Evolutionary conservation across 331 rosid species (phyloP).

Genomic region (Arachis monticola): DNA sequence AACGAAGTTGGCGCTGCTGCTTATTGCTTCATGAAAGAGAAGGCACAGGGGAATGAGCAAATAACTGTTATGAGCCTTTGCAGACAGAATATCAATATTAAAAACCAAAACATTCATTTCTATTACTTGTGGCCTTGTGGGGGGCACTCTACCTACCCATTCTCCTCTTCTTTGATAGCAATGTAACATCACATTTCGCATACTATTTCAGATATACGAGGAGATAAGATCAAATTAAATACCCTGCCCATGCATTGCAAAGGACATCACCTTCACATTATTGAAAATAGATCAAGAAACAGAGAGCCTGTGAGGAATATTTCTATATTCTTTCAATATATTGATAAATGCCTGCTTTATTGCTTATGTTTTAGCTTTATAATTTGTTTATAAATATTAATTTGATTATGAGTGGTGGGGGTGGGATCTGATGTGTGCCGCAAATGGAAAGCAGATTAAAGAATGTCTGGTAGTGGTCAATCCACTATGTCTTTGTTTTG

Average conservation of each 20-base stretch:
- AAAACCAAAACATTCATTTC: conserved; percentile 35
- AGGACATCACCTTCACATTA: conserved; percentile 34
- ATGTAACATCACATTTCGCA: conserved; percentile 35
- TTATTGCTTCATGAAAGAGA: conserved; percentile 48
- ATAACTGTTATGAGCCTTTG: conserved; percentile 32
- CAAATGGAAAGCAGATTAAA: conserved; percentile 45
- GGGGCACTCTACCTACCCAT: too few relatives aligned
- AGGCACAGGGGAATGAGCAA: conserved; percentile 53
- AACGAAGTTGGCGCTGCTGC: conserved; percentile 34
- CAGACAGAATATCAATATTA: conserved; percentile 36
- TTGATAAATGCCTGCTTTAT: too few relatives aligned
- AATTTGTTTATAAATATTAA: too few relatives aligned
- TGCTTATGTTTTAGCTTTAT: too few relatives aligned
- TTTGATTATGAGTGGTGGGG: too few relatives aligned
- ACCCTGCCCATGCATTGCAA: background rate
- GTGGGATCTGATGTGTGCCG: conserved; percentile 6
- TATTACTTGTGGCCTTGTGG: conserved; percentile 29
- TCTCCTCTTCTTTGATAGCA: conserved; percentile 32
- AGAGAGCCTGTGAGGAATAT: background rate
- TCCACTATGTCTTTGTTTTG: conserved; percentile 40
- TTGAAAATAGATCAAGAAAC: background rate
- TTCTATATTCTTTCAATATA: background rate
- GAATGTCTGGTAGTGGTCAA: conserved; percentile 50
- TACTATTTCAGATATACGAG: background rate
- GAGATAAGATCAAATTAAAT: background rate